These are phyloP conservation scores for Oropetium thomaeum DNA, from an alignment of 176 grass and related monocot species.

Conservation along the genomic window DNA sequence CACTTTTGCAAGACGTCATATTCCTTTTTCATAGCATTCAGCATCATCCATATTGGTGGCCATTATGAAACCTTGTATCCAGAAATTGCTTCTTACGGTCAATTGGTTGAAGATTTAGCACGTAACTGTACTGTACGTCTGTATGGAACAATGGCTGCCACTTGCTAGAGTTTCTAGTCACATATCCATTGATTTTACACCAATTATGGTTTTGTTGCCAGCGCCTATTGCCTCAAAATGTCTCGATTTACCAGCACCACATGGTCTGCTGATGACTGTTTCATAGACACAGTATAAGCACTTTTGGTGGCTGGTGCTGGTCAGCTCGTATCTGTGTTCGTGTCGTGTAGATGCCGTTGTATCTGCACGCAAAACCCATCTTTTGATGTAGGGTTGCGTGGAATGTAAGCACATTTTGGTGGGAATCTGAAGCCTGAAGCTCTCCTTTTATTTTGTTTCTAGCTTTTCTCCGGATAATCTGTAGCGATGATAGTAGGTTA, in stretches of 20 bases:
- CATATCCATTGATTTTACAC: background rate
- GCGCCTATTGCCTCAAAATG: background rate
- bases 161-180: background rate
- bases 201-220: background rate
- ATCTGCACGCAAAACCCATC: background rate
- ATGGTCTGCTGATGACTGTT: background rate
- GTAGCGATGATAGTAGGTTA: background rate
- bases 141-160: background rate
- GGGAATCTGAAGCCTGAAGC: conserved; percentile 13
- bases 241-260: conserved; percentile 1
- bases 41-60: background rate
- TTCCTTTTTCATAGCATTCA: background rate
- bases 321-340: background rate
- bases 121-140: background rate
- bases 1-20: background rate
- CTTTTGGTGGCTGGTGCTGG: background rate
- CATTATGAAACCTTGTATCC: background rate
- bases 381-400: conserved; percentile 18
- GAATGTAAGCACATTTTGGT: conserved; percentile 28
- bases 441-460: background rate
- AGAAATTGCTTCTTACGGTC: background rate
- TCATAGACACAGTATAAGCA: background rate
- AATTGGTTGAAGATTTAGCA: background rate
- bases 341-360: background rate
- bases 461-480: background rate